phyloP scores from a whole-genome alignment of 2,329 filamentous ascomycete genomes.

The Penicillium sp. region DNA sequence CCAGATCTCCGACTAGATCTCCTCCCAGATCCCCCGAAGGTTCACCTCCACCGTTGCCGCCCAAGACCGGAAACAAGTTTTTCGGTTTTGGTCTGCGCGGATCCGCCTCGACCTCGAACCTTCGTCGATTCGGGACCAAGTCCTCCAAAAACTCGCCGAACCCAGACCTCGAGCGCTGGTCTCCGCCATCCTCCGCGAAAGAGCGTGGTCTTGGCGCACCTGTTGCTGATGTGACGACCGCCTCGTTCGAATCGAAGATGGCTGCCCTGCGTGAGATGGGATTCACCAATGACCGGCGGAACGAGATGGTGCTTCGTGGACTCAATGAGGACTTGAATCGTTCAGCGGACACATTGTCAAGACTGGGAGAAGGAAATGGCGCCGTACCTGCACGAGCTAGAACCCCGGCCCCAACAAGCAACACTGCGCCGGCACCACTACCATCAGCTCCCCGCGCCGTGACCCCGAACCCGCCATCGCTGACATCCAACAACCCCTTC shows the following conservation, averaged over 20 bases:
- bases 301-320: conserved; percentile 78
- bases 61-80: conserved; percentile 60
- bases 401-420: conserved; percentile 52
- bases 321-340: conserved; percentile 84
- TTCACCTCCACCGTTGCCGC: conserved; percentile 61
- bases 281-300: conserved; percentile 81
- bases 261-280: conserved; percentile 84
- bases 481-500: conserved; percentile 67
- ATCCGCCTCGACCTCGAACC: conserved; percentile 71
- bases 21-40: conserved; percentile 52
- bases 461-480: conserved; percentile 35
- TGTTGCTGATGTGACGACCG: conserved; percentile 54
- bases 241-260: conserved; percentile 72
- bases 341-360: conserved; percentile 81
- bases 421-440: conserved; percentile 20
- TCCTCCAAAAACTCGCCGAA: conserved; percentile 44
- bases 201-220: conserved; percentile 67
- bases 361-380: conserved; percentile 71
- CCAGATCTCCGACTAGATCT: conserved; percentile 13
- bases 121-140: conserved; percentile 62
- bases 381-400: conserved; percentile 56
- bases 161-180: conserved; percentile 30
- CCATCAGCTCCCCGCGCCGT: conserved; percentile 23
- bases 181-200: conserved; percentile 30
- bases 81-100: conserved; percentile 69